Evolutionary conservation across 2,329 filamentous ascomycete genomes (phyloP).

Genomic region (Arthrobotrys entomopaga): DNA sequence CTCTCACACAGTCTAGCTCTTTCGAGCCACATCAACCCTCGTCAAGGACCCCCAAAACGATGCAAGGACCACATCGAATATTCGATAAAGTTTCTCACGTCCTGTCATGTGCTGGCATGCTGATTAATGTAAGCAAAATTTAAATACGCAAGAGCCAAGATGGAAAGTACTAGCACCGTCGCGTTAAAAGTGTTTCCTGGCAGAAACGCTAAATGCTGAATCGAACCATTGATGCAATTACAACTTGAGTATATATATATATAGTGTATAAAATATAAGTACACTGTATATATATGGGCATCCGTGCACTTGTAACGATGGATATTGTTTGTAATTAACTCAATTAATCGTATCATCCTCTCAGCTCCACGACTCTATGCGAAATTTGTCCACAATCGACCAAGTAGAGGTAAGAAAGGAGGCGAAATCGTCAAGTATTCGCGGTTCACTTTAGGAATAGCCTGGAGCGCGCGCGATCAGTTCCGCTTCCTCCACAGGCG

Average conservation of each 20-base stretch:
- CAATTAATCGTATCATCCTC: neutral
- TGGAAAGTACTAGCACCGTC: slow-evolving; percentile 11
- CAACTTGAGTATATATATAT: no score
- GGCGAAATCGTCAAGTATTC: neutral
- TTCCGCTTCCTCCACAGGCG: neutral
- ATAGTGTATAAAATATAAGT: no score
- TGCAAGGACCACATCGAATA: slow-evolving; percentile 21
- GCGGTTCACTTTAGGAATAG: slow-evolving; percentile 9
- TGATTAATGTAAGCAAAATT: neutral
- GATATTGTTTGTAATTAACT: no score
- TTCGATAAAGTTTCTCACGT: slow-evolving; percentile 21
- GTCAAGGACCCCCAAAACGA: slow-evolving; percentile 5
- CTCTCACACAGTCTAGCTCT: neutral
- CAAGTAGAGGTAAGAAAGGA: neutral
- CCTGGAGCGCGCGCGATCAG: neutral
- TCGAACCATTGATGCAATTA: no score
- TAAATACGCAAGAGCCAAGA: neutral
- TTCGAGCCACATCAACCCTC: neutral
- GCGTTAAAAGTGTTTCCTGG: no score
- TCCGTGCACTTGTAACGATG: no score
- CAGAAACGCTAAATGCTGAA: no score
- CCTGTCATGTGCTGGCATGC: slow-evolving; percentile 49
- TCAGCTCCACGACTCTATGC: neutral
- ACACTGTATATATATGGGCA: no score
- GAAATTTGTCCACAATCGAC: neutral